phyloP scores from a whole-genome alignment of 1,284 basidiomycete species.

The Termitomyces sp. region DNA sequence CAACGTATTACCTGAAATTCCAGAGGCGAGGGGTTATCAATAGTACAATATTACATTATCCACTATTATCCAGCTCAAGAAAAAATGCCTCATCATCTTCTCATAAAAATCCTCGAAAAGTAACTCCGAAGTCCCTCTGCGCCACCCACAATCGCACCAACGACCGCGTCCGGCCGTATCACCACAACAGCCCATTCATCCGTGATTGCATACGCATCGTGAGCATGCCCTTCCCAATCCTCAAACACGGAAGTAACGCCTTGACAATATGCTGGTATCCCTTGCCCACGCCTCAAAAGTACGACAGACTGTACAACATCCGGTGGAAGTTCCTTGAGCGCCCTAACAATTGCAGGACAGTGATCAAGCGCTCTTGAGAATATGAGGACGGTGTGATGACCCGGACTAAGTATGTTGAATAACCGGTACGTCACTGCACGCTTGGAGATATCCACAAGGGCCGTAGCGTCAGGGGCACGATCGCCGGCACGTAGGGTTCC shows the following conservation, averaged over 20 bases:
- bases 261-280: constrained; percentile 15
- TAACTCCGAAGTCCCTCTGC: constrained; percentile 28
- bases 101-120: constrained; percentile 24
- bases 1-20: neutral
- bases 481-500: constrained; percentile 38
- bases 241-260: constrained; percentile 28
- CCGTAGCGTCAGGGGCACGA: constrained; percentile 39
- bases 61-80: neutral
- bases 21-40: neutral
- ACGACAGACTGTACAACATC: constrained; percentile 11
- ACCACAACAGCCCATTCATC: constrained; percentile 29
- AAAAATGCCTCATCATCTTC: neutral
- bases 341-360: constrained; percentile 3
- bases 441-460: constrained; percentile 21
- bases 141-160: constrained; percentile 33
- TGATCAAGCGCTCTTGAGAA: constrained; percentile 22
- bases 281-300: constrained; percentile 18
- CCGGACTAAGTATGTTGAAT: constrained; percentile 29
- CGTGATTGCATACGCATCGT: constrained; percentile 29
- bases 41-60: neutral
- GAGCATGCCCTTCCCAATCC: constrained; percentile 33
- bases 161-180: constrained; percentile 35
- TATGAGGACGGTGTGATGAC: constrained; percentile 30
- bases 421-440: constrained; percentile 18
- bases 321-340: constrained; percentile 6